phyloP scores from a whole-genome alignment of 23 red algal species.

The Gracilaria caudata region DNA sequence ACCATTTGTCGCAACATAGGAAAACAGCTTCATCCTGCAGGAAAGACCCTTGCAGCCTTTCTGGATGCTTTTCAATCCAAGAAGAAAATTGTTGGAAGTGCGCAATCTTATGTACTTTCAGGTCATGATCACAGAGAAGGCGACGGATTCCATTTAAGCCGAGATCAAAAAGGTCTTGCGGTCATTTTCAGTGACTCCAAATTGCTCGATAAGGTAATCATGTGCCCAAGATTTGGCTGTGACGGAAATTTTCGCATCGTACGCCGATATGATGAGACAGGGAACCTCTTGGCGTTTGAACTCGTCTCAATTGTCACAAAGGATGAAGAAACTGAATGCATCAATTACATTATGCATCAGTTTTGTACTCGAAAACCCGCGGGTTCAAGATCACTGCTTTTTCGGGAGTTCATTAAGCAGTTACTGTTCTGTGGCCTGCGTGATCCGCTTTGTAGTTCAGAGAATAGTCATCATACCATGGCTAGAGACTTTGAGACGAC shows the following conservation, averaged over 20 bases:
- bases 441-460: neutral
- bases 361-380: neutral
- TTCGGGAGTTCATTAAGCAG: slow-evolving; percentile 8
- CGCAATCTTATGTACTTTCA: neutral
- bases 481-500: slow-evolving; percentile 22
- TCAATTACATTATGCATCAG: slow-evolving; percentile 1
- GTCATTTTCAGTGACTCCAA: neutral
- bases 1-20: too few species aligned
- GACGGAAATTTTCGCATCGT: neutral
- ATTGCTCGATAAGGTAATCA: neutral
- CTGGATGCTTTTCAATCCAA: too few species aligned
- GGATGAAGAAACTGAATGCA: neutral
- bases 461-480: neutral
- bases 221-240: neutral
- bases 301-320: slow-evolving; percentile 10
- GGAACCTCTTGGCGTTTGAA: neutral
- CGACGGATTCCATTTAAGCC: neutral
- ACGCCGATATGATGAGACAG: neutral
- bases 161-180: neutral
- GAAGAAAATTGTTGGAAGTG: too few species aligned
- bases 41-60: neutral
- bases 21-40: neutral
- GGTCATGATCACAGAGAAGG: neutral
- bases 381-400: neutral
- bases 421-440: neutral